These are phyloP conservation scores for Kwoniella bestiolae DNA, from an alignment of 768 basidiomycete genomes.

Conservation along the genomic window DNA sequence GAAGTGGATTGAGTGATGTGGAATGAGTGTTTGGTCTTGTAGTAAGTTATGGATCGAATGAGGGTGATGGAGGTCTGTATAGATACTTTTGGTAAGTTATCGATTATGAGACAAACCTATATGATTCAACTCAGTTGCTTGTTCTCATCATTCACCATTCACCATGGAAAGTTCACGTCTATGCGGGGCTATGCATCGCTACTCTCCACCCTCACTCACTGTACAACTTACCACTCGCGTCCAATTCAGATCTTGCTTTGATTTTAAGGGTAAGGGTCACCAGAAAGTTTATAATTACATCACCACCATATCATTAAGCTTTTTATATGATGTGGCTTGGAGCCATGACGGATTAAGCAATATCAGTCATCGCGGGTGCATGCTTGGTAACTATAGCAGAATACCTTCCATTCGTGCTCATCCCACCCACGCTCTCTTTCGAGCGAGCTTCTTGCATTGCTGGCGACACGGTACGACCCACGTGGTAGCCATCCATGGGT, in stretches of 20 bases:
- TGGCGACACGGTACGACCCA: too few relatives aligned
- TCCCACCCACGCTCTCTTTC: too few relatives aligned
- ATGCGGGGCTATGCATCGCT: background rate
- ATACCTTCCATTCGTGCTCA: too few relatives aligned
- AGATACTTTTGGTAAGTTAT: background rate
- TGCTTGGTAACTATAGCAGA: too few relatives aligned
- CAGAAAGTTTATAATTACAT: background rate
- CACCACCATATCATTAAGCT: too few relatives aligned
- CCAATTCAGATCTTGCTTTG: background rate
- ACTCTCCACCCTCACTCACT: too few relatives aligned
- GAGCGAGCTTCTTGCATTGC: too few relatives aligned
- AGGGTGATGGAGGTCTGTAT: background rate
- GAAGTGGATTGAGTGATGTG: background rate
- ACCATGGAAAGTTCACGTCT: too few relatives aligned
- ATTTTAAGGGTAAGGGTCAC: background rate
- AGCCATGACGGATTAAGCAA: too few relatives aligned
- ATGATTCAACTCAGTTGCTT: background rate
- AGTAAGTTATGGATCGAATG: background rate
- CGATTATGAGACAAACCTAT: background rate
- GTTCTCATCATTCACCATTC: background rate
- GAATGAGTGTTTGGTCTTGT: background rate
- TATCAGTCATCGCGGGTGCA: too few relatives aligned
- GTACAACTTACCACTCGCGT: background rate
- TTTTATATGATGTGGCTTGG: too few relatives aligned
- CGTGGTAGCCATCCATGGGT: too few relatives aligned